These are phyloP conservation scores for Microbotryum silenes-acaulis DNA, from an alignment of 1,284 basidiomycete species.

Conservation along the genomic window DNA sequence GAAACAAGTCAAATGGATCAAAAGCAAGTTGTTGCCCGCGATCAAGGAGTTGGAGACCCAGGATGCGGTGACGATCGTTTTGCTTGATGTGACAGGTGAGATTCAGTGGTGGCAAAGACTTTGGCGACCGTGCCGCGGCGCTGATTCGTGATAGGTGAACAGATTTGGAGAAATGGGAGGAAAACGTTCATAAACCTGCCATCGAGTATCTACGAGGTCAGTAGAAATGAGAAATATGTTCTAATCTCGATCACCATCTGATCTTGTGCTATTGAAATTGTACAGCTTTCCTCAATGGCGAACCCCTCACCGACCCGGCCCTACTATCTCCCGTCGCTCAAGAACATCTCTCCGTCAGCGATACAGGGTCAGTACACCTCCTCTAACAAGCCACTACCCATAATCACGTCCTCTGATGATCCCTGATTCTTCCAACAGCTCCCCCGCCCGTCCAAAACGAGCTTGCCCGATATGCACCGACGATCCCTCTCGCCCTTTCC, in stretches of 20 bases:
- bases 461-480: conserved; percentile 64
- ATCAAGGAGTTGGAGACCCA: conserved; percentile 46
- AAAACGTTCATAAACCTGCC: conserved; percentile 36
- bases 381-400: neutral
- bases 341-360: conserved; percentile 42
- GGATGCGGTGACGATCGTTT: conserved; percentile 41
- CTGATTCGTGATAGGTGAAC: neutral
- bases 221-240: neutral
- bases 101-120: neutral
- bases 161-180: conserved; percentile 57
- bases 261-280: conserved; percentile 5
- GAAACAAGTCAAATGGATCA: conserved; percentile 84
- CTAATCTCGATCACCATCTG: neutral
- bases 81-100: conserved; percentile 70
- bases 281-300: conserved; percentile 55
- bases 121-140: neutral
- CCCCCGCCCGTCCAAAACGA: conserved; percentile 46
- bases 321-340: conserved; percentile 50
- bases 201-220: conserved; percentile 27
- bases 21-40: conserved; percentile 78
- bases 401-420: neutral
- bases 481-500: conserved; percentile 57
- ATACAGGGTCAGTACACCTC: neutral
- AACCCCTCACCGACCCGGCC: conserved; percentile 53
- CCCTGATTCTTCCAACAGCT: neutral